Conservation (phyloP, 805 yeast genomes). For the Kuraishia hungarica region DNA sequence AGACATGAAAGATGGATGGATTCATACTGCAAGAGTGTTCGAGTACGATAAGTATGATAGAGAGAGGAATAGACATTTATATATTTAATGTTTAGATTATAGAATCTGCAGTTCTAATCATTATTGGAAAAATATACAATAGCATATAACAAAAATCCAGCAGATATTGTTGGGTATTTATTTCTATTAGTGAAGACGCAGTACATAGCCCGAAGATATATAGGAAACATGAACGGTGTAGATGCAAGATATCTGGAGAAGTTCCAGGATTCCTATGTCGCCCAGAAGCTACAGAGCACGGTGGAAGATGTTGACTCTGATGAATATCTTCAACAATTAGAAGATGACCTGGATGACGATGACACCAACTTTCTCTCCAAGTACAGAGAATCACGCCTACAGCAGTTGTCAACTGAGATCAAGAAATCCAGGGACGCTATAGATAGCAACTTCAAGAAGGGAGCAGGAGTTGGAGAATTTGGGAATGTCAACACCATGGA, state of each 20-base stretch:
- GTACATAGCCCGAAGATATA: no score
- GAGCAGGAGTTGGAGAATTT: conserved; percentile 24
- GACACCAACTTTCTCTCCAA: conserved; percentile 21
- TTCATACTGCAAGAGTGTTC: no score
- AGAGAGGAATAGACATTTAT: no score
- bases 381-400: conserved; percentile 58
- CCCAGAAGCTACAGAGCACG: background rate
- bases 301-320: conserved; percentile 22
- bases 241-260: conserved; percentile 27
- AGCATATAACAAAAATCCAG: no score
- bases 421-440: conserved; percentile 23
- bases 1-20: background rate
- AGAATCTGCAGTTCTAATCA: no score
- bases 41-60: no score
- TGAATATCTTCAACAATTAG: conserved; percentile 38
- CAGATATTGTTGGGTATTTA: no score
- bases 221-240: background rate
- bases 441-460: conserved; percentile 21
- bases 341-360: conserved; percentile 43
- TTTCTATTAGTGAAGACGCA: no score
- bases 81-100: no score
- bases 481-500: conserved; percentile 34
- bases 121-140: no score
- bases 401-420: conserved; percentile 41
- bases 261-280: conserved; percentile 27